Base-by-base conservation (phyloP, 2,329 filamentous ascomycete species). In the Colletotrichum ledebouriae region DNA sequence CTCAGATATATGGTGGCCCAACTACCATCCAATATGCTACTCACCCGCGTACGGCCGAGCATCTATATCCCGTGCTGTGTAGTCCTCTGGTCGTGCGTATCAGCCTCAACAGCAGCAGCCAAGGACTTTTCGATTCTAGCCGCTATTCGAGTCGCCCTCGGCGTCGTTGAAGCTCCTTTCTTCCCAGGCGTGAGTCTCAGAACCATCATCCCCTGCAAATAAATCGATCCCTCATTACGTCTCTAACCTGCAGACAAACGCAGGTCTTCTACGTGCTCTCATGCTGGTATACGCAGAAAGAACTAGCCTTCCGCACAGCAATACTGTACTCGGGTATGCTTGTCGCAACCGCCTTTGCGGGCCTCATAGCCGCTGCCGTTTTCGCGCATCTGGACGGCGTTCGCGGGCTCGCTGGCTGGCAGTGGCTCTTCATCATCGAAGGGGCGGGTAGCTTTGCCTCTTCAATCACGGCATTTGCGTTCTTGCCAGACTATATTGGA, bases 391-490 rank as follows among this genome's bases (percentile, higher is more conserved):
- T 78, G 15, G 82, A 89, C 63, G 83, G 87, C n/a, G 78, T 82
- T 0, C 78, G 78, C 3, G 89, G 87, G 1, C 78, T 90, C 2
- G 77, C 82, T 2, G 89, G 89, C 3, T 93, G 90, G 90, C 82
- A 88, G 10, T 90, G 86, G 86, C 84, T 92, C 25, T 93, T 93
- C 76, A 87, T 92, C 53, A 85, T 90, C 12, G 89, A 93, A 72
- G 90, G 90, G 9, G 80, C 82, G 3, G 79, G 71, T 4, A 76
- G 74, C 22, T 69, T 74, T 17, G 64, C 67, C 34, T 62, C 73
- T 15, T 72, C 72, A 1, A 60, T 72, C 20, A n/a, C 68, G 12
- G 72, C 73, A 42, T 53, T 67, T 10, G 71, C 73, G 17, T 63
- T 76, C 13, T 69, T 76, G 15, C 73, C 74, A 20, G 72, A 75